phyloP scores from a whole-genome alignment of 305 asterid species.

The Euphrasia arctica region DNA sequence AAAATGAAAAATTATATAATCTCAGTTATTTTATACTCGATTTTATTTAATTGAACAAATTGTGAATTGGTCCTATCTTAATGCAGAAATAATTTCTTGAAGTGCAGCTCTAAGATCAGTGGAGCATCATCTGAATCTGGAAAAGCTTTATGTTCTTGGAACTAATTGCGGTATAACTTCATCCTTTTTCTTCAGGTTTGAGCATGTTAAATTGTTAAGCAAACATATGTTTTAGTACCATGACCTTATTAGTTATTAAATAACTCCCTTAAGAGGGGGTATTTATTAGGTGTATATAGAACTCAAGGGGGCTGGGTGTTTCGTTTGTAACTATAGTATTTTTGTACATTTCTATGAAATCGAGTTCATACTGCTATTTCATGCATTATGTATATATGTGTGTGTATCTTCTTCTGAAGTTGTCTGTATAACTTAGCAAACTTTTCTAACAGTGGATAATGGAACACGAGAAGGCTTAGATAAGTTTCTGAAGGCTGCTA shows the following conservation, averaged over 20 bases:
- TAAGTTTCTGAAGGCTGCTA: slow-evolving; percentile 95
- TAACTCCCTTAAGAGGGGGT: no score
- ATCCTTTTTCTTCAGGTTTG: slow-evolving; percentile 17
- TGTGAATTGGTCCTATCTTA: slow-evolving; percentile 47
- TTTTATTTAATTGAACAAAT: slow-evolving; percentile 24
- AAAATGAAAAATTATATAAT: slow-evolving; percentile 7
- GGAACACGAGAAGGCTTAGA: slow-evolving; percentile 95
- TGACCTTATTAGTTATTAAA: background rate
- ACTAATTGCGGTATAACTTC: slow-evolving; percentile 83
- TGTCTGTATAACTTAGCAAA: slow-evolving; percentile 3
- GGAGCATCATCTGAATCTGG: slow-evolving; percentile 90
- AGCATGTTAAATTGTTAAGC: slow-evolving; percentile 11
- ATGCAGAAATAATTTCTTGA: slow-evolving; percentile 69
- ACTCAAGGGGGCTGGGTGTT: background rate
- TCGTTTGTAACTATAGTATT: background rate
- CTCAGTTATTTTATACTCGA: slow-evolving; percentile 20
- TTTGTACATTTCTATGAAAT: background rate
- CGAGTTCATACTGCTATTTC: background rate
- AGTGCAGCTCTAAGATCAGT: slow-evolving; percentile 96
- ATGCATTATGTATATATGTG: background rate
- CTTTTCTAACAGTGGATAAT: slow-evolving; percentile 69
- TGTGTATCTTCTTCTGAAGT: slow-evolving; percentile 22
- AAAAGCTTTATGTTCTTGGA: slow-evolving; percentile 93
- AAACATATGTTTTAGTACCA: background rate
- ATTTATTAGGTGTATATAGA: background rate